Evolutionary conservation across 768 basidiomycete species (phyloP), one percentile per base, ranked within the genome.

Genomic region (Hebeloma cylindrosporum): DNA sequence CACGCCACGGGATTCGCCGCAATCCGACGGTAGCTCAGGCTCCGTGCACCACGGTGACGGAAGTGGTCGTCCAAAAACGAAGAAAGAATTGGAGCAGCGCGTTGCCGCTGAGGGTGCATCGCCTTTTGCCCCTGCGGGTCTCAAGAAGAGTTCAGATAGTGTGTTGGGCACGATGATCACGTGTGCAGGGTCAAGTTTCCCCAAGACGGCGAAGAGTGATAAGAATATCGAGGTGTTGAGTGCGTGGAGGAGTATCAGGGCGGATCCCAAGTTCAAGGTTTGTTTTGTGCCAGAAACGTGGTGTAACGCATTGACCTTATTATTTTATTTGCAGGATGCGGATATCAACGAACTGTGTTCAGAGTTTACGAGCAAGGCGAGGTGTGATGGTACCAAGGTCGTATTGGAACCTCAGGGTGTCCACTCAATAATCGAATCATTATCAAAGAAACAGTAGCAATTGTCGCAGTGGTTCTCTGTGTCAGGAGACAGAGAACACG

Each of bases 301-400:
- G 26, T 40, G 18, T 30, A 40, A 32, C 10, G 40, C 32, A 25
- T 33, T 40, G 43, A 44, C 40, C 40, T 33, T 45, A 29, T 38
- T 35, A 22, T 43, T n/a, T 39, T 43, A 21, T 26, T 45, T 45
- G 29, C 57, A 89, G 83, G 85, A 88, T 56, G 71, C 79, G 28
- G 90, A 92, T 57, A 80, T 92, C 45, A 88, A 85, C 54, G 76
- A 85, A 36, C 69, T 93, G 17, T 93, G 90, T 59, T 56, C 79
- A 5, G 85, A 91, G 63, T 89, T 93, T 59, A 77, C 87, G 34
- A 77, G 65, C 58, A 92, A 93, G 68, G 90, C 90, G 35, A 75
- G 80, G 33, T 93, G 90, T 57, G 89, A 91, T 48, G 90, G 90
- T 27, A 81, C 80, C 20, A 88, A 87, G 67, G 85, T 90, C 28